Conservation (phyloP, 2,329 filamentous ascomycete genomes). For the Xylaria sp. region DNA sequence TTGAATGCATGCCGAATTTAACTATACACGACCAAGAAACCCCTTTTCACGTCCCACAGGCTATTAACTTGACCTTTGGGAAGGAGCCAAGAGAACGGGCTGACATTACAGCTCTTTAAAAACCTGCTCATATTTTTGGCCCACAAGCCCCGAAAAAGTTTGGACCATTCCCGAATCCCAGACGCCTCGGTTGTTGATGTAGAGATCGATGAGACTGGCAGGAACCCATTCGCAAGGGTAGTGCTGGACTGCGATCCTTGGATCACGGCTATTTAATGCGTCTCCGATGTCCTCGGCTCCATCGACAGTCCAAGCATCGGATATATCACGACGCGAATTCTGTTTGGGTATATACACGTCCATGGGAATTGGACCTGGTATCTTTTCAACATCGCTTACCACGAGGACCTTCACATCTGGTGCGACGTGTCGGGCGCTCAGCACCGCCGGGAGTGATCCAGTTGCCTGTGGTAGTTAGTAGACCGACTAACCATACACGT, state of each 20-base stretch:
- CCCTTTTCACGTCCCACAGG: neutral
- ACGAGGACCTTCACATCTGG: conserved; percentile 62
- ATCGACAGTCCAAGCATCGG: conserved; percentile 57
- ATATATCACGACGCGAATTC: conserved; percentile 65
- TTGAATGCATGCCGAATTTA: neutral
- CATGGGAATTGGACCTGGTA: conserved; percentile 59
- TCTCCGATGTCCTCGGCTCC: conserved; percentile 37
- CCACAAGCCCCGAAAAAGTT: conserved; percentile 53
- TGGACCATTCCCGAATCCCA: conserved; percentile 55
- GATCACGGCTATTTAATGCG: conserved; percentile 23
- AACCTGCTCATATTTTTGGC: conserved; percentile 53
- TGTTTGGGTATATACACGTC: conserved; percentile 61
- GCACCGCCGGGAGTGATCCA: conserved; percentile 68
- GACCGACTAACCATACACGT: neutral
- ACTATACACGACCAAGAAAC: neutral
- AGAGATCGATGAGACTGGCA: conserved; percentile 61
- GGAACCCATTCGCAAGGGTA: conserved; percentile 72
- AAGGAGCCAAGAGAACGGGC: neutral
- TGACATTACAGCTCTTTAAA: conserved; percentile 55
- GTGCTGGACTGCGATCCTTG: conserved; percentile 56
- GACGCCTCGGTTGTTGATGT: conserved; percentile 65
- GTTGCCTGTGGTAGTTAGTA: conserved; percentile 58
- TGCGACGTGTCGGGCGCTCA: conserved; percentile 63
- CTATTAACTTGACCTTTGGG: neutral
- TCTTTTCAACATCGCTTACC: conserved; percentile 70